Conservation (phyloP, 805 yeast species). For the Cyberlindnera mycetangii region DNA sequence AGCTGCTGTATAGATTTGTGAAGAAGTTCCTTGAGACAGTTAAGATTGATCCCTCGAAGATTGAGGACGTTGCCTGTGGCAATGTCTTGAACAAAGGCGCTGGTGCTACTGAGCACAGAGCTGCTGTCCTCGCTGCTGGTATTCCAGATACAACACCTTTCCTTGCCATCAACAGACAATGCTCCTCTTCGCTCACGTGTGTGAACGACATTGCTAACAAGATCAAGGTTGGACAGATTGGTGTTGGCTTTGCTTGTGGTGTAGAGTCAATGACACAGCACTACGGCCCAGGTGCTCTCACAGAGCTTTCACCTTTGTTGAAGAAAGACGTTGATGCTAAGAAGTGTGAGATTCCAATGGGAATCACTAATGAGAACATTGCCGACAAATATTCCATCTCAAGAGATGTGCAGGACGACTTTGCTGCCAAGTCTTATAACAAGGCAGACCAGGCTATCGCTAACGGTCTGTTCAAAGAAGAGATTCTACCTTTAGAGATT, state of each 20-base stretch:
- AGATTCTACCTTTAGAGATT: slow-evolving; percentile 78
- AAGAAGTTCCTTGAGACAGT: slow-evolving; percentile 55
- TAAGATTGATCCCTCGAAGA: slow-evolving; percentile 48
- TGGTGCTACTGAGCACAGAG: slow-evolving; percentile 93
- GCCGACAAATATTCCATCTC: slow-evolving; percentile 62
- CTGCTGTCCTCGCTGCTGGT: slow-evolving; percentile 89
- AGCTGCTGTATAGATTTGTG: slow-evolving; percentile 64
- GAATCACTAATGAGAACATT: slow-evolving; percentile 90
- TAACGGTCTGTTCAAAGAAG: slow-evolving; percentile 77
- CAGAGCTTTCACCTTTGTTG: slow-evolving; percentile 53
- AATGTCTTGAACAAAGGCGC: slow-evolving; percentile 91
- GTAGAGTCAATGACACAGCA: slow-evolving; percentile 92
- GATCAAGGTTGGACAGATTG: slow-evolving; percentile 84
- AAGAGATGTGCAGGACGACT: slow-evolving; percentile 77
- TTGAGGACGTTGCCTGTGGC: slow-evolving; percentile 87
- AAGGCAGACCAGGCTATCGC: slow-evolving; percentile 79
- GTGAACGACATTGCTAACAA: slow-evolving; percentile 87
- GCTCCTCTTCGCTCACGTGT: slow-evolving; percentile 92
- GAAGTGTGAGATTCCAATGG: slow-evolving; percentile 93
- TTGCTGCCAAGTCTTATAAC: slow-evolving; percentile 82
- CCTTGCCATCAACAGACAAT: slow-evolving; percentile 85
- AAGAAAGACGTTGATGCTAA: slow-evolving; percentile 46
- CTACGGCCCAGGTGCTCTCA: slow-evolving; percentile 78
- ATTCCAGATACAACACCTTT: slow-evolving; percentile 79
- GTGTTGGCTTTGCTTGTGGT: slow-evolving; percentile 88